Evolutionary conservation across 495 filamentous ascomycete genomes (phyloP).

Genomic region (Penicillium maclennaniae): DNA sequence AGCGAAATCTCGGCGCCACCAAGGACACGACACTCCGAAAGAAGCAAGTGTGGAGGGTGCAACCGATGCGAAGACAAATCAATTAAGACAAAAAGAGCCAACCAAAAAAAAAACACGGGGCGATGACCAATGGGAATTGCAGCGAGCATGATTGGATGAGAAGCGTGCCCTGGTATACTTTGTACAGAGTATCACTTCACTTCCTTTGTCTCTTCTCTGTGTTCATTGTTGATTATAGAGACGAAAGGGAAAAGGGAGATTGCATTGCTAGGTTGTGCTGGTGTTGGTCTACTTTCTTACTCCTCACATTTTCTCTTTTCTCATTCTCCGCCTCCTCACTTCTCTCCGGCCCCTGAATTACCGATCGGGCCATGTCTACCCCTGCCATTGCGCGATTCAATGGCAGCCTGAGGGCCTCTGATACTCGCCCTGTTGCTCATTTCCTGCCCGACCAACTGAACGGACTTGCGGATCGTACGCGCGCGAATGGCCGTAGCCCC

Average conservation of each 20-base stretch:
- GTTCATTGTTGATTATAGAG: neutral
- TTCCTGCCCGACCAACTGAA: constrained; percentile 16
- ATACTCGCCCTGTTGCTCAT: constrained; percentile 21
- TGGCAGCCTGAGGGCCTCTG: constrained; percentile 9
- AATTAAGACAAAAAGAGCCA: neutral
- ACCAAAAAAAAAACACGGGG: neutral
- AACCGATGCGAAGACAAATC: neutral
- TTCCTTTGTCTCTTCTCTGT: neutral
- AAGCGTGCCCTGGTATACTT: constrained; percentile 8
- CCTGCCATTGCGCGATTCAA: constrained; percentile 11
- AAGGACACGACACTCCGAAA: neutral
- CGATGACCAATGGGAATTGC: constrained; percentile 10
- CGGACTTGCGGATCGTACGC: constrained; percentile 14
- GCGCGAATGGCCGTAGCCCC: constrained; percentile 16
- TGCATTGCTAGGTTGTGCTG: neutral
- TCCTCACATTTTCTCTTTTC: neutral
- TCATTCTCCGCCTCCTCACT: neutral
- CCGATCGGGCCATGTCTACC: constrained; percentile 10
- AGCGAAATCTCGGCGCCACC: constrained; percentile 3
- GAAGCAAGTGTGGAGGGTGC: neutral
- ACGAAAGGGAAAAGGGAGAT: too few species aligned
- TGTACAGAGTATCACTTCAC: neutral
- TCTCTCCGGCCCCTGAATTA: constrained; percentile 10
- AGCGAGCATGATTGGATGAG: constrained; percentile 2
- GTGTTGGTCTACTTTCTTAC: neutral